Base-by-base conservation (phyloP, 257 asterid species). In the Sherardia arvensis region DNA sequence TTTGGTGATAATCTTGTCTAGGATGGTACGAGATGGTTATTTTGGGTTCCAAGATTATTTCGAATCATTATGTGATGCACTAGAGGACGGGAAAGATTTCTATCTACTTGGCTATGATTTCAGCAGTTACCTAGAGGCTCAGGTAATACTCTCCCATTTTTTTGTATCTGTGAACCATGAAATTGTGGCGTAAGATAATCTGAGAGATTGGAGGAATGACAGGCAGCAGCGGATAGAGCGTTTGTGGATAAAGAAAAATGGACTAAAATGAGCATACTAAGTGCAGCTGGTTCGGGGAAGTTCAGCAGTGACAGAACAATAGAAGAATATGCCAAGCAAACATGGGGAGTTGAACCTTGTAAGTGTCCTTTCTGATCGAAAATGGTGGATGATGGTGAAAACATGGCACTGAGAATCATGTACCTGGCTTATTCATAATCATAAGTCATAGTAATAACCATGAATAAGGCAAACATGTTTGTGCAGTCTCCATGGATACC, bases 401-500 rank as follows among this genome's bases (percentile, higher is more conserved):
- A 7, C 12, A 4, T 43, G n/a, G 51, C 51, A 43, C 12, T 18
- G n/a, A 40, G 48, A 40, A 40, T 30, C 4, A 30, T 30, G 34
- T 30, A 30, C 34, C 34, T 2, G 3, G 34, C 6, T 30, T 3
- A 6, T 30, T 30, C n/a, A n/a, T n/a, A n/a, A n/a, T n/a, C n/a
- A n/a, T n/a, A n/a, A n/a, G n/a, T n/a, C n/a, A n/a, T n/a, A 30
- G 3, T 30, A 3, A 30, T 30, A 30, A 30, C 34, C 34, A 30
- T 30, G 4, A 30, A 30, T 30, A 30, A 30, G 34, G 6, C 34
- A 30, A 30, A 30, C 34, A 30, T 2, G 6, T 30, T 30, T n/a
- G n/a, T n/a, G n/a, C n/a, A n/a, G n/a, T n/a, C n/a, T n/a, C 0
- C 98, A 89, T 81, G 88, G 90, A 1, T 89, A 92, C 66, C 98